Percentiles rank a stretch among this genome's conserved stretches.
These are phyloP conservation scores for Mycena indigotica DNA, from an alignment of 768 basidiomycete genomes.

Conservation along the genomic window DNA sequence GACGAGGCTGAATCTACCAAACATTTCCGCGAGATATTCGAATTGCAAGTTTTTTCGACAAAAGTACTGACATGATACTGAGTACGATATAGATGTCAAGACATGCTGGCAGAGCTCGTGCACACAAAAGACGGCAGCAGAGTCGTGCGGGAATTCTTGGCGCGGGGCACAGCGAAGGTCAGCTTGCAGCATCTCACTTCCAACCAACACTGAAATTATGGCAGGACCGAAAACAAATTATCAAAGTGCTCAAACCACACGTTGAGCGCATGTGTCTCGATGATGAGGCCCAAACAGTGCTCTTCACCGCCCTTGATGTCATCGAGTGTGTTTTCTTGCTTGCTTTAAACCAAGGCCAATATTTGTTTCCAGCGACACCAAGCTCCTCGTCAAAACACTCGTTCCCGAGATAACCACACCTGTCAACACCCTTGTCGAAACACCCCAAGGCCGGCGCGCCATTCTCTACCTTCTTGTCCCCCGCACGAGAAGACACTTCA, in stretches of 20 bases:
- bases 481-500: conserved; percentile 83
- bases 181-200: conserved; percentile 1
- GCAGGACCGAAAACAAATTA: conserved; percentile 87
- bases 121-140: conserved; percentile 93
- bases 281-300: conserved; percentile 86
- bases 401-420: conserved; percentile 66
- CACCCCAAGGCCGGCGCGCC: conserved; percentile 77
- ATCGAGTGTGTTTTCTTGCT: conserved; percentile 66
- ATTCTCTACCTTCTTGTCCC: conserved; percentile 84
- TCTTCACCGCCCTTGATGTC: conserved; percentile 88
- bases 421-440: conserved; percentile 58
- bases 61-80: background rate
- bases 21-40: conserved; percentile 76
- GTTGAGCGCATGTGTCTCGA: conserved; percentile 85
- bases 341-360: conserved; percentile 1
- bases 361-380: conserved; percentile 72
- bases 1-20: conserved; percentile 74
- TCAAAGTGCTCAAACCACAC: conserved; percentile 89
- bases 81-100: conserved; percentile 62
- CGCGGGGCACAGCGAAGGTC: conserved; percentile 81
- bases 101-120: conserved; percentile 87
- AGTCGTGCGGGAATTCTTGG: conserved; percentile 83
- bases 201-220: background rate
- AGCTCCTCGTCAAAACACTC: conserved; percentile 80
- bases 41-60: conserved; percentile 53